Conservation (phyloP, 345 rosid species). For the Citrus glauca region DNA sequence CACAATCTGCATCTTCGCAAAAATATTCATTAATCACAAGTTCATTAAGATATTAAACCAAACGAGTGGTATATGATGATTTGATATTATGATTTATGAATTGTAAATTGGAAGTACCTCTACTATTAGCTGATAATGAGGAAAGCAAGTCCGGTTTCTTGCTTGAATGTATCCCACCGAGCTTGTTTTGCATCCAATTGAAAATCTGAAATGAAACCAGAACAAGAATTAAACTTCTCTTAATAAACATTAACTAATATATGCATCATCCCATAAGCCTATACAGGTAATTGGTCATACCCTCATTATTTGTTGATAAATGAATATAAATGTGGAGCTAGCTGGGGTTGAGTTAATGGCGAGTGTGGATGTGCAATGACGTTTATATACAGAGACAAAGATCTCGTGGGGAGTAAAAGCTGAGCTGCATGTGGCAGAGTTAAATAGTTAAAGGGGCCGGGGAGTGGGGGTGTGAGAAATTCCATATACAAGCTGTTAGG, state of each 20-base stretch:
- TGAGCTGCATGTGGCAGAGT: background rate
- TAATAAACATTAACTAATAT: background rate
- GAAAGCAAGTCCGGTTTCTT: slow-evolving; percentile 22
- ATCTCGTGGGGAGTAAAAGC: slow-evolving; percentile 14
- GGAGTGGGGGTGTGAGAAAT: slow-evolving; percentile 2
- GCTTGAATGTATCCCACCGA: slow-evolving; percentile 18
- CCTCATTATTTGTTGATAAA: slow-evolving; percentile 16
- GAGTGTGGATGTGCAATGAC: too few species aligned
- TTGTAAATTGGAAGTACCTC: slow-evolving; percentile 11
- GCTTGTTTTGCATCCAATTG: slow-evolving; percentile 72
- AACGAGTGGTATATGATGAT: too few species aligned
- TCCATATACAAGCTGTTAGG: slow-evolving; percentile 23
- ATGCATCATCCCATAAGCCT: background rate
- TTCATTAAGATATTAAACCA: background rate
- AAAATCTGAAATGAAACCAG: slow-evolving; percentile 40
- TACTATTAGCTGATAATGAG: slow-evolving; percentile 23
- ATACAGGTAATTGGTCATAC: slow-evolving; percentile 4
- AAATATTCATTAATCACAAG: background rate
- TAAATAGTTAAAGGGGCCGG: slow-evolving; percentile 14
- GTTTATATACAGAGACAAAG: background rate
- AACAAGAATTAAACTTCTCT: background rate
- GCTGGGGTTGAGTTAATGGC: background rate
- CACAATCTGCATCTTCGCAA: slow-evolving; percentile 8
- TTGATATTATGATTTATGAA: background rate
- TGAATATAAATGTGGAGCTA: too few species aligned